phyloP scores from a whole-genome alignment of 1,284 basidiomycete species.

The Cerioporus squamosus region DNA sequence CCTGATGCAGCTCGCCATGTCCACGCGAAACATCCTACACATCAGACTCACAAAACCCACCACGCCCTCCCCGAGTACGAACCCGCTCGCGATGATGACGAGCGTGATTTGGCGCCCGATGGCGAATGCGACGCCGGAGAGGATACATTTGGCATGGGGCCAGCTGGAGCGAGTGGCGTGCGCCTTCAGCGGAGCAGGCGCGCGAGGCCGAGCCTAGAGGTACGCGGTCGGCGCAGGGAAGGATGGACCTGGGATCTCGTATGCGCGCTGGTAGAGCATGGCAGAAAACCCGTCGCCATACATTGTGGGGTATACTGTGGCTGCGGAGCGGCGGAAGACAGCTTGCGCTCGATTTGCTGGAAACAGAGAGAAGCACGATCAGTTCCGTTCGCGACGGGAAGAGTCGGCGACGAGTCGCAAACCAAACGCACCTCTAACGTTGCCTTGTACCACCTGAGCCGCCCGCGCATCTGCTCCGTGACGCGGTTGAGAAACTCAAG shows the following conservation, averaged over 20 bases:
- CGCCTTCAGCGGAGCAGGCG: slow-evolving; percentile 86
- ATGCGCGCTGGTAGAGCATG: slow-evolving; percentile 86
- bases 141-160: slow-evolving; percentile 74
- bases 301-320: slow-evolving; percentile 77
- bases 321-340: slow-evolving; percentile 66
- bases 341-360: slow-evolving; percentile 83
- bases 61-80: slow-evolving; percentile 94
- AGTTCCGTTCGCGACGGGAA: too few relatives aligned
- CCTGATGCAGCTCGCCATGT: slow-evolving; percentile 83
- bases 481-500: slow-evolving; percentile 81
- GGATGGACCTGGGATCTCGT: slow-evolving; percentile 85
- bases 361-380: neutral
- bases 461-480: slow-evolving; percentile 70
- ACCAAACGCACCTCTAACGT: slow-evolving; percentile 67
- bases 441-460: slow-evolving; percentile 75
- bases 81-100: slow-evolving; percentile 92
- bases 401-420: neutral
- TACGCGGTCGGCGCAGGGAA: slow-evolving; percentile 96
- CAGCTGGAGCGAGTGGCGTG: slow-evolving; percentile 51
- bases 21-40: slow-evolving; percentile 76
- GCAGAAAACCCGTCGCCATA: slow-evolving; percentile 32
- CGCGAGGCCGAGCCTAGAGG: slow-evolving; percentile 91
- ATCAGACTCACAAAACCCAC: slow-evolving; percentile 83
- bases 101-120: slow-evolving; percentile 83
- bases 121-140: slow-evolving; percentile 88